Conservation (phyloP, 768 basidiomycete genomes). For the Leccinum truebloodii region DNA sequence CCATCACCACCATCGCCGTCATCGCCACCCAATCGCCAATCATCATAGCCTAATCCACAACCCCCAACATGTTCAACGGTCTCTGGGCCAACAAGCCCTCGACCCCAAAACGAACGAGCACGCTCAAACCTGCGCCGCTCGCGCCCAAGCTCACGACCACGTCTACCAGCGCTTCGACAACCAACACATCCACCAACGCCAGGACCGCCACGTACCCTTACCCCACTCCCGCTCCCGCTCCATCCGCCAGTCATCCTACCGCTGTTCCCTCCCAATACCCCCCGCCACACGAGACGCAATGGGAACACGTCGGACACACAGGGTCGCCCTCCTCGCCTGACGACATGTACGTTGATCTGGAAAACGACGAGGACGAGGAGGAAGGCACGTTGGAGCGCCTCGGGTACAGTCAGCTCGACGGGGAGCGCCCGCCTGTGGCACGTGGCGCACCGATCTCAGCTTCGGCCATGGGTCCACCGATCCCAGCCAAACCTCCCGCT, state of each 20-base stretch:
- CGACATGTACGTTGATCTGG: neutral
- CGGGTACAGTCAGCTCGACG: slow-evolving; percentile 24
- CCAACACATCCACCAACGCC: neutral
- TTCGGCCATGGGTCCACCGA: neutral
- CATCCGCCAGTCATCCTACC: neutral
- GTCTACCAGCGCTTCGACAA: neutral
- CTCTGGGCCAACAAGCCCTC: slow-evolving; percentile 17
- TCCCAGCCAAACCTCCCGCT: neutral
- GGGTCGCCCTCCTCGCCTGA: slow-evolving; percentile 19
- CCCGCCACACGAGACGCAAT: slow-evolving; percentile 18
- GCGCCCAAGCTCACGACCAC: slow-evolving; percentile 25
- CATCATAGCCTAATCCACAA: neutral
- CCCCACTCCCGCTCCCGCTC: neutral
- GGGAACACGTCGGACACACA: slow-evolving; percentile 23
- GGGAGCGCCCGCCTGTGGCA: neutral
- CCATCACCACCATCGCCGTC: too few relatives aligned
- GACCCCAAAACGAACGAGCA: slow-evolving; percentile 19
- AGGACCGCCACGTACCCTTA: neutral
- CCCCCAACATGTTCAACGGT: neutral
- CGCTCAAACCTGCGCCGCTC: slow-evolving; percentile 22
- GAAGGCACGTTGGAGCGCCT: slow-evolving; percentile 16
- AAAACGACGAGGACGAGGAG: neutral
- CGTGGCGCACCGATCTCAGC: neutral
- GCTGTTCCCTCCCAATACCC: slow-evolving; percentile 11
- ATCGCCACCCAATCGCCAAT: neutral